Conservation (phyloP, 768 basidiomycete genomes). For the Collybiopsis luxurians region DNA sequence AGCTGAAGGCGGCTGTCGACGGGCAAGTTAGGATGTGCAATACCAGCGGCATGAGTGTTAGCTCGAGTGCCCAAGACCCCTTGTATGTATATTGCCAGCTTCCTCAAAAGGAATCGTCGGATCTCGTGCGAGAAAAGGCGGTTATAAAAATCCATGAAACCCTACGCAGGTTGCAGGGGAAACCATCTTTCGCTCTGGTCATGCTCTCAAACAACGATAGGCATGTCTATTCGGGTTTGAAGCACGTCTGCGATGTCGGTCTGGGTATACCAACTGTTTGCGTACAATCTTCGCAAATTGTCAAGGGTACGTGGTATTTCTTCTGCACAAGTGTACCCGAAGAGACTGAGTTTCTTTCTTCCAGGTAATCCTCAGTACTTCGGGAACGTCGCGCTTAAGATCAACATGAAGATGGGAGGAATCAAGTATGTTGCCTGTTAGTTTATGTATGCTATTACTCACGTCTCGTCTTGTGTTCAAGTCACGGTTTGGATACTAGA, state of each 20-base stretch:
- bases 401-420: constrained; percentile 83
- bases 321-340: constrained; percentile 26
- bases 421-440: constrained; percentile 52
- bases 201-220: constrained; percentile 71
- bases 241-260: constrained; percentile 64
- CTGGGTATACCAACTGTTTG: constrained; percentile 76
- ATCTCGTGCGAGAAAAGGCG: constrained; percentile 53
- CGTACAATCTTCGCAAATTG: constrained; percentile 68
- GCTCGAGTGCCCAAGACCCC: constrained; percentile 26
- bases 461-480: constrained; percentile 12
- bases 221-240: constrained; percentile 73
- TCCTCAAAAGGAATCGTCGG: constrained; percentile 47
- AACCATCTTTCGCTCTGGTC: constrained; percentile 60
- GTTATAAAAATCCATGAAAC: constrained; percentile 40
- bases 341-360: constrained; percentile 15
- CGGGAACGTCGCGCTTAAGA: constrained; percentile 78
- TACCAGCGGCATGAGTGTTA: constrained; percentile 59
- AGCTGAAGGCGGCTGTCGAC: constrained; percentile 39
- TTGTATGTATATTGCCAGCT: constrained; percentile 39
- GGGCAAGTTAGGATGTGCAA: constrained; percentile 65
- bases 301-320: constrained; percentile 54
- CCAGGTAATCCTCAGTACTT: constrained; percentile 66
- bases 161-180: constrained; percentile 38
- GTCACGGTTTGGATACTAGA: constrained; percentile 44
- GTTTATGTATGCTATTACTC: constrained; percentile 1